Evolutionary conservation across 1,139 yeast genomes (phyloP).

Genomic region (Blastobotrys niveus): DNA sequence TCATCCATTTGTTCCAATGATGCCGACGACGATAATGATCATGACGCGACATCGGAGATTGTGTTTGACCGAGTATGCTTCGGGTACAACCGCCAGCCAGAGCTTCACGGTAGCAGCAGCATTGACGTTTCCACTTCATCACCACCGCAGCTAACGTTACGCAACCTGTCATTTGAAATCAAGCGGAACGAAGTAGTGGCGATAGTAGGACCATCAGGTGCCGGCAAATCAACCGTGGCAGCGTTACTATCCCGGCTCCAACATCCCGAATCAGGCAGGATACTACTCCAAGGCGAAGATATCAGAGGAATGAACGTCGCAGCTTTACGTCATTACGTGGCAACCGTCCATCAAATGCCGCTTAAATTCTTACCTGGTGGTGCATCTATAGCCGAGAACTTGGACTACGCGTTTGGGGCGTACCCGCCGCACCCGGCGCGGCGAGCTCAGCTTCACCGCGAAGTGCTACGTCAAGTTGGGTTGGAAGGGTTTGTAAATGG

Average conservation of each 20-base stretch:
- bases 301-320: conserved; percentile 55
- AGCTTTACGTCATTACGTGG: conserved; percentile 58
- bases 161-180: conserved; percentile 40
- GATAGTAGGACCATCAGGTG: conserved; percentile 84
- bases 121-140: background rate
- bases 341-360: conserved; percentile 85
- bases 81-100: conserved; percentile 1
- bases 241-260: conserved; percentile 62
- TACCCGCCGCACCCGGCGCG: conserved; percentile 20
- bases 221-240: conserved; percentile 82
- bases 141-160: background rate
- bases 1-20: background rate
- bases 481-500: conserved; percentile 29
- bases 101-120: conserved; percentile 13
- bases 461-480: conserved; percentile 29
- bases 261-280: conserved; percentile 50
- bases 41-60: background rate
- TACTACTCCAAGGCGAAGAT: conserved; percentile 56
- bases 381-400: conserved; percentile 65
- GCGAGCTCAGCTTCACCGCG: conserved; percentile 34
- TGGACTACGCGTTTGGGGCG: conserved; percentile 50
- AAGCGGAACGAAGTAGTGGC: conserved; percentile 67
- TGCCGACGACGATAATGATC: background rate
- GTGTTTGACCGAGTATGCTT: conserved; percentile 1
- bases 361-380: conserved; percentile 53